These are phyloP conservation scores for Endocalyx cinctus DNA, from an alignment of 2,329 filamentous ascomycete genomes.

Conservation along the genomic window DNA sequence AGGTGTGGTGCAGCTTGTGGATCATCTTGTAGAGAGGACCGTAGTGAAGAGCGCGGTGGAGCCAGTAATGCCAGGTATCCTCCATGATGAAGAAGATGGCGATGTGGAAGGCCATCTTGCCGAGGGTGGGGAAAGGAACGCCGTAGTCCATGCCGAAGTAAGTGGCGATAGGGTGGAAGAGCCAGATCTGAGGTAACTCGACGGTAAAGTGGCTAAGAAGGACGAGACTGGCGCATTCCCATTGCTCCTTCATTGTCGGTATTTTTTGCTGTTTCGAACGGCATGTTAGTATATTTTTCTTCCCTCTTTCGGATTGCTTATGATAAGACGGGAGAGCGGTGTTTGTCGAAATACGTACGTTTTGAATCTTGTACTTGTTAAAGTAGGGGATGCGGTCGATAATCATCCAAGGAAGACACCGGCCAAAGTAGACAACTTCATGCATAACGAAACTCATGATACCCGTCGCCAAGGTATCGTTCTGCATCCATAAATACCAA, in stretches of 20 bases:
- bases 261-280: slow-evolving; percentile 59
- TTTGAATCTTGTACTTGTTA: slow-evolving; percentile 92
- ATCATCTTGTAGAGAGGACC: slow-evolving; percentile 92
- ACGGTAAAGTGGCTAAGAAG: slow-evolving; percentile 96
- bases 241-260: slow-evolving; percentile 89
- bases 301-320: neutral
- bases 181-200: slow-evolving; percentile 97
- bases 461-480: slow-evolving; percentile 91
- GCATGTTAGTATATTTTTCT: slow-evolving; percentile 15
- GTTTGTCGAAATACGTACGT: no score
- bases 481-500: slow-evolving; percentile 98
- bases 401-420: slow-evolving; percentile 85
- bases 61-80: slow-evolving; percentile 98
- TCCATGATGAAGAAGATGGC: slow-evolving; percentile 92
- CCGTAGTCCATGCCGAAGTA: slow-evolving; percentile 84
- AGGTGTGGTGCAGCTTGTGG: slow-evolving; percentile 99
- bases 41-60: slow-evolving; percentile 88
- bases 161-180: slow-evolving; percentile 95
- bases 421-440: slow-evolving; percentile 90
- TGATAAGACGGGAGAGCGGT: no score
- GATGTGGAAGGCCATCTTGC: slow-evolving; percentile 88
- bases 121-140: slow-evolving; percentile 81
- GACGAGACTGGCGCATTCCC: slow-evolving; percentile 88
- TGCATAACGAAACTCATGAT: slow-evolving; percentile 98
- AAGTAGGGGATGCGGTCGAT: slow-evolving; percentile 85